These are phyloP conservation scores for Solanum commersonii DNA, from an alignment of 257 asterid species.

Conservation along the genomic window DNA sequence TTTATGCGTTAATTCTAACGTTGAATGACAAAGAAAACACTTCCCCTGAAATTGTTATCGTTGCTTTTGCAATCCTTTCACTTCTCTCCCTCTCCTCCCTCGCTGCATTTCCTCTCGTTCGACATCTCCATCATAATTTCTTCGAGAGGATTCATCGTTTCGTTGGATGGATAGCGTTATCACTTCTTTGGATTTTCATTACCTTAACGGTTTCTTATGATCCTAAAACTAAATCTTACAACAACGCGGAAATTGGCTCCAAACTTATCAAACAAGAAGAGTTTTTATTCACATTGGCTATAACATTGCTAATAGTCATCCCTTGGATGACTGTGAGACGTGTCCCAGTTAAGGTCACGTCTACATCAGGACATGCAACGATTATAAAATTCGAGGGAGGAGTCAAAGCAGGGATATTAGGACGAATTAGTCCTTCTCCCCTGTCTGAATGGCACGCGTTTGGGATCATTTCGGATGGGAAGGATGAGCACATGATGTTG, in stretches of 20 bases:
- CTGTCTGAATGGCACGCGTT: slow-evolving; percentile 79
- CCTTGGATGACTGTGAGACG: slow-evolving; percentile 59
- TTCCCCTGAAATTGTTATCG: slow-evolving; percentile 30
- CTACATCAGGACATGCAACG: slow-evolving; percentile 69
- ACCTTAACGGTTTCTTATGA: slow-evolving; percentile 39
- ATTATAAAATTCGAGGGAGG: slow-evolving; percentile 61
- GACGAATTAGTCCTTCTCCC: slow-evolving; percentile 71
- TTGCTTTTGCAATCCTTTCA: slow-evolving; percentile 38
- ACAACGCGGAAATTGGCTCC: slow-evolving; percentile 12
- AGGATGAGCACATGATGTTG: slow-evolving; percentile 56
- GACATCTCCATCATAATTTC: slow-evolving; percentile 75
- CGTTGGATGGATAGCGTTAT: slow-evolving; percentile 52
- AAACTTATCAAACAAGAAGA: slow-evolving; percentile 32
- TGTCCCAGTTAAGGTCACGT: slow-evolving; percentile 38
- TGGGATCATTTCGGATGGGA: slow-evolving; percentile 58
- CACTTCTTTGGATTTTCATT: slow-evolving; percentile 49
- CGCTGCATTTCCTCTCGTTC: slow-evolving; percentile 68
- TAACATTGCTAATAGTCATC: slow-evolving; percentile 31
- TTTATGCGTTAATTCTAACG: slow-evolving; percentile 44
- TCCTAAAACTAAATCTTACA: slow-evolving; percentile 35
- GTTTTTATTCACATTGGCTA: slow-evolving; percentile 41
- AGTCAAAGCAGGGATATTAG: slow-evolving; percentile 46
- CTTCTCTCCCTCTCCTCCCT: slow-evolving; percentile 39
- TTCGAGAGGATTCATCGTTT: slow-evolving; percentile 67
- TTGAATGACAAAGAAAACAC: slow-evolving; percentile 34